Base-by-base conservation (phyloP, 371 early-diverging fungal genomes). In the Nematocida ausubeli region DNA sequence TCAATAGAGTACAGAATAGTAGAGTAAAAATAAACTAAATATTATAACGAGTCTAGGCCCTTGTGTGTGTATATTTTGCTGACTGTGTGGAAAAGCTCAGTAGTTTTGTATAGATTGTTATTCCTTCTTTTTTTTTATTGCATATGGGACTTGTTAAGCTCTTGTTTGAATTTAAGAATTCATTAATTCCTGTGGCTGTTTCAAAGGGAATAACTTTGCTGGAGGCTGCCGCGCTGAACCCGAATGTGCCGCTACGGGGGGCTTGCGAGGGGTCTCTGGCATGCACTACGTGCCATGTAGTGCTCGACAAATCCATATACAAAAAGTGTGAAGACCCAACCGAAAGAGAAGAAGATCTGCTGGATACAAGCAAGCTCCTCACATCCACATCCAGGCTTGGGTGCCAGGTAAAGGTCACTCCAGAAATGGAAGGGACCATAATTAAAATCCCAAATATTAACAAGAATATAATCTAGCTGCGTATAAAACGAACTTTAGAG, bases 261-360 rank as follows among this genome's bases (percentile, higher is more conserved):
- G 98, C 98, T 14, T 98, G 98, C 86, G 98, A 98, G 86, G 95
- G 93, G 26, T 94, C 81, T 65, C 70, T 85, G 9, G 86, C 87
- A 32, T 87, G 86, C 66, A 84, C 86, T 35, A 85, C 86, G 67
- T 88, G 98, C 86, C 99, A 98, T 84, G 92, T 98, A 60, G 90
- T 96, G 64, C 85, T 93, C 68, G 93, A 93, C 2, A 90, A 89
- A 22, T 87, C 90, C 39, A 88, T 91, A 72, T 98, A 90, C 85
- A 89, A 92, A 56, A 89, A 88, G 80, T 87, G 95, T 71, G 90
- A 90, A 63, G 94, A 93, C 81, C 39, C 55, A 26, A 88, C 91
- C 1, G 97, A 97, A 81, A 95, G 95, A 85, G 99, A 98, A 81
- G 93, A 95, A 82, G 99, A 98, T 87, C 93, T 98, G 92, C 86